These are phyloP conservation scores for Hyphopichia burtonii DNA, from an alignment of 1,139 yeast species.

Conservation along the genomic window DNA sequence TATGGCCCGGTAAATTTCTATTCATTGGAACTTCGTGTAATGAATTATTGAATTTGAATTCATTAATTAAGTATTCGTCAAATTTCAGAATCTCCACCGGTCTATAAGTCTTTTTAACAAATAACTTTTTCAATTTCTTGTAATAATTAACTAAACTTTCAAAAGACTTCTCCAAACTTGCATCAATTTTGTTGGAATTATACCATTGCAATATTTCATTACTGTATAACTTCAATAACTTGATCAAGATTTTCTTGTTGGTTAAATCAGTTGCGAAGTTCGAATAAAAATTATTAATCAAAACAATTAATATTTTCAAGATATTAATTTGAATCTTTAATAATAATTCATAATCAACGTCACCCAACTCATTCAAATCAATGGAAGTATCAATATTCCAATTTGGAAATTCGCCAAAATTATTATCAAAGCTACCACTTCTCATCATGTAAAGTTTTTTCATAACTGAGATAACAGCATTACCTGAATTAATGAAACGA, in stretches of 20 bases:
- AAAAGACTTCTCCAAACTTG: constrained; percentile 40
- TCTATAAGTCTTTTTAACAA: constrained; percentile 76
- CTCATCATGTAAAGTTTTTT: constrained; percentile 22
- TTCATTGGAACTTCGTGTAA: constrained; percentile 50
- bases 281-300: constrained; percentile 70
- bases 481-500: constrained; percentile 46
- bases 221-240: constrained; percentile 67
- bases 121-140: constrained; percentile 67
- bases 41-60: constrained; percentile 40
- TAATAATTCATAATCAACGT: constrained; percentile 55
- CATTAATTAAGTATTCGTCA: constrained; percentile 37
- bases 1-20: constrained; percentile 47
- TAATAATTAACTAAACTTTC: constrained; percentile 58
- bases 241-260: constrained; percentile 62
- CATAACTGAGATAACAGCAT: constrained; percentile 49
- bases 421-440: constrained; percentile 7
- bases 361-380: constrained; percentile 39
- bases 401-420: constrained; percentile 41
- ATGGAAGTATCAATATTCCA: constrained; percentile 49
- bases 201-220: constrained; percentile 76
- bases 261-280: constrained; percentile 72
- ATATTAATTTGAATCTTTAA: constrained; percentile 79
- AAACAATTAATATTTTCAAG: constrained; percentile 69
- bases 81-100: constrained; percentile 51
- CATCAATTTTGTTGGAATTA: constrained; percentile 44